A percentile compares a stretch with the other conserved stretches of the same genome.
These are phyloP conservation scores for Bruguiera parviflora DNA, from an alignment of 345 rosid genomes.

Conservation along the genomic window DNA sequence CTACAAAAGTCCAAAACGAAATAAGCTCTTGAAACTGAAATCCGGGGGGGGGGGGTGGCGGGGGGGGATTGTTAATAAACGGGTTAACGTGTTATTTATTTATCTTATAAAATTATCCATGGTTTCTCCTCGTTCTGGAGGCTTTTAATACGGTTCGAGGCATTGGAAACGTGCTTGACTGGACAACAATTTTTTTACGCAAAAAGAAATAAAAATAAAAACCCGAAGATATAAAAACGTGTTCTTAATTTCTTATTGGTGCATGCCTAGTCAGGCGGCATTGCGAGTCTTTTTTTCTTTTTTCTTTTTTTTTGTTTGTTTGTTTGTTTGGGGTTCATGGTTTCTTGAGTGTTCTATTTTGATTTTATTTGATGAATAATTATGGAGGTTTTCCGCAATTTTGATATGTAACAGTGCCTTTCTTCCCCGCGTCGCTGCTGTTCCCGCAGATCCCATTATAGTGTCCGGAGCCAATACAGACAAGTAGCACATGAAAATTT, in stretches of 20 bases:
- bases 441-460: neutral
- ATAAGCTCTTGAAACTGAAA: conserved; percentile 7
- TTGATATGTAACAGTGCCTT: neutral
- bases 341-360: too few species aligned
- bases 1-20: neutral
- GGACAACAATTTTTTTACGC: conserved; percentile 1
- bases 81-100: neutral
- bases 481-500: neutral
- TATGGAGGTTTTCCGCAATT: neutral
- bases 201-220: neutral
- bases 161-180: conserved; percentile 38
- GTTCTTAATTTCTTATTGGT: conserved; percentile 3
- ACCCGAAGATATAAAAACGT: conserved; percentile 8
- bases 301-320: neutral
- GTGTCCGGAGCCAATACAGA: conserved; percentile 5
- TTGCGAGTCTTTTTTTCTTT: neutral
- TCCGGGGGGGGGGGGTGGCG: too few species aligned
- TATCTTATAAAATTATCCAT: neutral
- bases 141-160: neutral
- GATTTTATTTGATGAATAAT: neutral
- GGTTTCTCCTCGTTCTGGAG: neutral
- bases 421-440: conserved; percentile 9
- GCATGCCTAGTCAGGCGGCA: conserved; percentile 24
- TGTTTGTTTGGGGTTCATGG: neutral
- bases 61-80: neutral